These are phyloP conservation scores for Mayamaea pseudoterrestris DNA, from an alignment of 108 stramenopile species.

Conservation along the genomic window DNA sequence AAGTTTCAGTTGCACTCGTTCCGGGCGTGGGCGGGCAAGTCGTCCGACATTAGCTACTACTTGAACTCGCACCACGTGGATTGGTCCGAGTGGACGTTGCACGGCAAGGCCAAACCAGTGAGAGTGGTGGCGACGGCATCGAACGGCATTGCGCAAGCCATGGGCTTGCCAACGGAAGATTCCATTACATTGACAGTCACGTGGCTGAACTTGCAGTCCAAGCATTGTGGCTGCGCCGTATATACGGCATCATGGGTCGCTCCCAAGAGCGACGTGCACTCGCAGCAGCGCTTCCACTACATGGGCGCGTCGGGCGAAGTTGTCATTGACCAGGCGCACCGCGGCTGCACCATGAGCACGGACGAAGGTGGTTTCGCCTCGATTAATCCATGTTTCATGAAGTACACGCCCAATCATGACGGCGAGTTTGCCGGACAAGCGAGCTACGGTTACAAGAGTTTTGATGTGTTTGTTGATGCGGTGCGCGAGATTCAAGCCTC, in stretches of 20 bases:
- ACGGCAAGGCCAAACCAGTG: conserved; percentile 77
- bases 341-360: conserved; percentile 88
- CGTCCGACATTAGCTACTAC: conserved; percentile 96
- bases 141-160: conserved; percentile 81
- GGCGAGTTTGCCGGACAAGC: conserved; percentile 91
- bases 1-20: conserved; percentile 98
- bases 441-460: conserved; percentile 93
- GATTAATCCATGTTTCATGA: conserved; percentile 99
- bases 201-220: conserved; percentile 77
- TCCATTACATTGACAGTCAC: conserved; percentile 96
- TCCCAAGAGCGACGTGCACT: conserved; percentile 94
- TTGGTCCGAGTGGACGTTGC: conserved; percentile 95
- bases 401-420: conserved; percentile 90
- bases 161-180: conserved; percentile 90
- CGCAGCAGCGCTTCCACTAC: conserved; percentile 99
- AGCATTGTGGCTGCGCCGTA: conserved; percentile 77
- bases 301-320: conserved; percentile 96
- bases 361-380: conserved; percentile 84
- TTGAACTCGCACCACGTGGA: conserved; percentile 99
- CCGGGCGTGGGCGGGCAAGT: conserved; percentile 98
- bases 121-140: conserved; percentile 87
- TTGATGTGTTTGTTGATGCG: conserved; percentile 76
- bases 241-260: conserved; percentile 98
- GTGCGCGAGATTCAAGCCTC: conserved; percentile 52
- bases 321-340: conserved; percentile 97